Base-by-base conservation (phyloP, 2,329 filamentous ascomycete species). In the Diaporthe sp. region DNA sequence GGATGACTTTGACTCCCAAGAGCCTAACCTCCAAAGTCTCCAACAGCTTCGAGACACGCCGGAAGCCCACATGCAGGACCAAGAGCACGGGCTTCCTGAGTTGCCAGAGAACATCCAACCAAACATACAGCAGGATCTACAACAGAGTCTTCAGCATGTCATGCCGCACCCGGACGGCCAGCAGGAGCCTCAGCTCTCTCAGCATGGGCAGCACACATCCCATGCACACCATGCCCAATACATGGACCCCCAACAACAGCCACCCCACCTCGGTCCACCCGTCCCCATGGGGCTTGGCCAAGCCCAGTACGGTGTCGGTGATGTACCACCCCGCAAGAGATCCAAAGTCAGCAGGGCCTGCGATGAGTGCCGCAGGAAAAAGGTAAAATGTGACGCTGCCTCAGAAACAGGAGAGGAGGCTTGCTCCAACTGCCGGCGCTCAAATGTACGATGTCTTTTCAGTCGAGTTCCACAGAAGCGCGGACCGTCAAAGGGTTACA, bases 401-500 rank as follows among this genome's bases (percentile, higher is more conserved):
- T 92, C 92, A 12, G 94, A 97, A 81, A 89, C 89, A 8, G 92
- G 91, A 22, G 90, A 93, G 25, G 90, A 92, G 74, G 92, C 93
- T 8, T 98, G 95, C 80, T 94, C 93, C 3, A 96, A 94, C 79
- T 97, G 95, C 82, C 91, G 92, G 71, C 91, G 94, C 70, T 92
- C 94, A 10, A 90, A 90, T n/a, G 90, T 92, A n/a, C 86, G 87
- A 30, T 98, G 95, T 83, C 89, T 95, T 27, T 98, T 97, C 81
- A 97, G 94, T 82, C 90, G 95, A 68, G 92, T 97, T 71, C 95
- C 94, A 1, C 94, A 97, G 88, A 97, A 97, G 83, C 89, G 94
- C 75, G 95, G 95, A 2, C 95, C 95, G 3, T 97, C 93, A 81
- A 98, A 97, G 89, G 95, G 95, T 22, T 97, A 97, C 79, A 98